A percentile compares a stretch with the other conserved stretches of the same genome.
phyloP scores from a whole-genome alignment of 2,329 filamentous ascomycete species.

The Penicillium corylophilum region DNA sequence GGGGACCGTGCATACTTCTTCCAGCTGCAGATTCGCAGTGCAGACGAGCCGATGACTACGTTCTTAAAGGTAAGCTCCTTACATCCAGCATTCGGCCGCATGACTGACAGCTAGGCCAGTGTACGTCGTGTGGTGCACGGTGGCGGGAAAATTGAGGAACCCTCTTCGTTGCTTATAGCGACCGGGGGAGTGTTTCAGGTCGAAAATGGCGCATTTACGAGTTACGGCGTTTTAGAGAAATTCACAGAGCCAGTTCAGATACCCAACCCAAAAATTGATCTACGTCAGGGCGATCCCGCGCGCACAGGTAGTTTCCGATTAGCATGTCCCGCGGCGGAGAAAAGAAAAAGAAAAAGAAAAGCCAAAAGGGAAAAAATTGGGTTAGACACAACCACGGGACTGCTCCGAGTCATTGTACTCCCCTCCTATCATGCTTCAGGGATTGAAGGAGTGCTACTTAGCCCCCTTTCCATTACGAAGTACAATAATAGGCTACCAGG shows the following conservation, averaged over 20 bases:
- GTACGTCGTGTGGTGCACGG: slow-evolving; percentile 45
- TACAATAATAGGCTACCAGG: background rate
- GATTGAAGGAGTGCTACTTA: background rate
- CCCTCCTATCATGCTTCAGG: background rate
- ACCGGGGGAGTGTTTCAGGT: background rate
- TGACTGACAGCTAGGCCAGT: slow-evolving; percentile 35
- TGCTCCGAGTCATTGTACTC: background rate
- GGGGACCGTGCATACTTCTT: slow-evolving; percentile 88
- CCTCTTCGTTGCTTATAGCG: background rate
- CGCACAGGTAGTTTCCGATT: slow-evolving; percentile 6
- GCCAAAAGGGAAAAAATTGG: slow-evolving; percentile 1
- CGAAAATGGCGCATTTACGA: slow-evolving; percentile 6
- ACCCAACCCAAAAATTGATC: slow-evolving; percentile 9
- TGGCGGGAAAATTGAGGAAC: slow-evolving; percentile 50
- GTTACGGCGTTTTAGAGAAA: background rate
- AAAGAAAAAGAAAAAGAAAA: background rate
- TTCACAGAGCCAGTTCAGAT: slow-evolving; percentile 1
- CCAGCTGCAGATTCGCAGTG: slow-evolving; percentile 95
- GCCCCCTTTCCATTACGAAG: background rate
- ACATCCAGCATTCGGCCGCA: slow-evolving; percentile 15
- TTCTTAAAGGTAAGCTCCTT: slow-evolving; percentile 72
- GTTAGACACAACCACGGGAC: slow-evolving; percentile 14
- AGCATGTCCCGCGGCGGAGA: background rate
- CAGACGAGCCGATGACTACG: slow-evolving; percentile 97
- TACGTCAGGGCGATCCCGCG: slow-evolving; percentile 9